phyloP scores from a whole-genome alignment of 352 stramenopile genomes.

The Globisporangium polare region DNA sequence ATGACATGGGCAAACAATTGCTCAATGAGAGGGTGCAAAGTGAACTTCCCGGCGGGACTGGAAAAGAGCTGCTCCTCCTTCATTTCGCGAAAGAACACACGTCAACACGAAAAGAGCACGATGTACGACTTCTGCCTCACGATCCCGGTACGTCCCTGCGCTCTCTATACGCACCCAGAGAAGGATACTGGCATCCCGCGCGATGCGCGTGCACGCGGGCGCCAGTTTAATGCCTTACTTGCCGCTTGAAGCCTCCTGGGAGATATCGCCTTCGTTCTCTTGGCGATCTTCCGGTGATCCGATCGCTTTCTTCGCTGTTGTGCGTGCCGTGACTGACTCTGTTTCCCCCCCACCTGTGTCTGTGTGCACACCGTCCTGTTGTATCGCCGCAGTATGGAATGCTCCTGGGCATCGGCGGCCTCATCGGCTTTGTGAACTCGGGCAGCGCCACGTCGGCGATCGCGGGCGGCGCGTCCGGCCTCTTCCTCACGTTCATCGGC shows the following conservation, averaged over 20 bases:
- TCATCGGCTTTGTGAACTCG: slow-evolving; percentile 75
- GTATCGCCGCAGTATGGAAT: slow-evolving; percentile 59
- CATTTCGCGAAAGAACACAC: slow-evolving; percentile 4
- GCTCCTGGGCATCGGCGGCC: slow-evolving; percentile 58
- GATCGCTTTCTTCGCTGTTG: not conserved
- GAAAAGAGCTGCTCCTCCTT: not conserved
- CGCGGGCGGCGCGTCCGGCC: slow-evolving; percentile 56
- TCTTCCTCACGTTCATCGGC: slow-evolving; percentile 75
- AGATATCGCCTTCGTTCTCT: not conserved
- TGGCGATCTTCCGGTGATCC: not conserved
- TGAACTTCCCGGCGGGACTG: not conserved
- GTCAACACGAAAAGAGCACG: slow-evolving; percentile 1
- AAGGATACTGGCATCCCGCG: not conserved
- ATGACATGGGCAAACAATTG: not conserved
- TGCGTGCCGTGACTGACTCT: not conserved
- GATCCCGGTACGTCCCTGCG: slow-evolving; percentile 57
- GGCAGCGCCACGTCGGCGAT: slow-evolving; percentile 63
- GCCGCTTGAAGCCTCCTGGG: slow-evolving; percentile 2
- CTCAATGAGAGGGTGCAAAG: slow-evolving; percentile 3
- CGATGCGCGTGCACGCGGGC: not conserved
- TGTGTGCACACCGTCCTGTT: not conserved
- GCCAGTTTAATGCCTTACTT: not conserved
- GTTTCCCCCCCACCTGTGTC: not conserved
- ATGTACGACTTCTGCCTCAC: slow-evolving; percentile 90
- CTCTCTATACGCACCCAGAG: not conserved